These are phyloP conservation scores for Sideroxylon spinosum DNA, from an alignment of 179 eudicot genomes.

Conservation along the genomic window DNA sequence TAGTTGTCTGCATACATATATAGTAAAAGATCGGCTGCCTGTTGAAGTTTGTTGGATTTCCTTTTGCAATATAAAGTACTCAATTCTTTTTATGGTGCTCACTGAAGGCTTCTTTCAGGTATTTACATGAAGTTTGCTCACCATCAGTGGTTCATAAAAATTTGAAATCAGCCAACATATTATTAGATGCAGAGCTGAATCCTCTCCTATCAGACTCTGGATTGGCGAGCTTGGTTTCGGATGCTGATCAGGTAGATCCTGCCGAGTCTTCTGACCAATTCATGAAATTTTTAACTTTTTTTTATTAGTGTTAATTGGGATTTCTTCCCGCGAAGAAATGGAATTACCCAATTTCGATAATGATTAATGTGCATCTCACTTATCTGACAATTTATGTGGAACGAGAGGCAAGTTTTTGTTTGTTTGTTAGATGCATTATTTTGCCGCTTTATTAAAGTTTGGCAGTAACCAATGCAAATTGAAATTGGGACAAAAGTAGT, in stretches of 20 bases:
- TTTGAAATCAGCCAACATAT: conserved; percentile 86
- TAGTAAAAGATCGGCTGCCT: conserved; percentile 3
- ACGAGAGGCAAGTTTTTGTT: not conserved
- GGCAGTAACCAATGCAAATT: not conserved
- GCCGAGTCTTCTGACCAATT: too few species aligned
- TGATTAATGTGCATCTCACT: not conserved
- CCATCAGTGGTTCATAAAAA: conserved; percentile 86
- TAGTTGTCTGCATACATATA: too few species aligned
- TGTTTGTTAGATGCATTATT: not conserved
- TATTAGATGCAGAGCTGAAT: conserved; percentile 82
- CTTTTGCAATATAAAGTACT: too few species aligned
- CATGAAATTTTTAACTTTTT: too few species aligned
- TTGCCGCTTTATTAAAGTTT: not conserved
- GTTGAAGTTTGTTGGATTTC: too few species aligned
- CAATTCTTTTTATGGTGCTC: too few species aligned
- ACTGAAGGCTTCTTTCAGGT: conserved; percentile 40
- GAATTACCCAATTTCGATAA: not conserved
- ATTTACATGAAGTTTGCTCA: conserved; percentile 93
- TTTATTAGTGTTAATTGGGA: not conserved
- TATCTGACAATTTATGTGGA: not conserved
- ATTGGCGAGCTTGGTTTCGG: too few species aligned
- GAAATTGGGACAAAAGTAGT: too few species aligned
- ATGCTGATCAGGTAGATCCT: too few species aligned
- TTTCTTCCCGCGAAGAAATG: not conserved
- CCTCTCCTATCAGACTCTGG: conserved; percentile 86